phyloP scores from a whole-genome alignment of 441 rosid genomes.

The Adansonia madagascariensis region DNA sequence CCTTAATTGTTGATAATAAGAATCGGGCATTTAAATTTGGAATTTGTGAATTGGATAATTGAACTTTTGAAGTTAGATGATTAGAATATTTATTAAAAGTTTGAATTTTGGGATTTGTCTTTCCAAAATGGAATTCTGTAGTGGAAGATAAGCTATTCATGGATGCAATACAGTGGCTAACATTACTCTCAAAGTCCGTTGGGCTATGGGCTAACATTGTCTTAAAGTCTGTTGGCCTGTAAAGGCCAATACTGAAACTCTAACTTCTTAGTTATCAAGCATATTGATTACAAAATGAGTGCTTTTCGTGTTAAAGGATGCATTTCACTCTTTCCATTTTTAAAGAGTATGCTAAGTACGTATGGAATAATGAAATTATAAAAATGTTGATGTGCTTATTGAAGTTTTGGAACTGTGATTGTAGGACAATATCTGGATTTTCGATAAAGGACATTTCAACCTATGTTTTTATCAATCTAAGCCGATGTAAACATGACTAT shows the following conservation, averaged over 20 bases:
- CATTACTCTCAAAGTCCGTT: neutral
- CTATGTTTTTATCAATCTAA: neutral
- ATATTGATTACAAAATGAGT: too few species aligned
- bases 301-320: too few species aligned
- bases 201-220: too few species aligned
- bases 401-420: neutral
- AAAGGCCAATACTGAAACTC: too few species aligned
- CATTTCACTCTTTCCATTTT: too few species aligned
- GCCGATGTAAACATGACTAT: neutral
- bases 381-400: neutral
- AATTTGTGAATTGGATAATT: neutral
- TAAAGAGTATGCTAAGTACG: neutral
- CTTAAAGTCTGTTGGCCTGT: too few species aligned
- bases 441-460: neutral
- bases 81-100: neutral
- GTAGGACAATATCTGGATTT: neutral
- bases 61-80: neutral
- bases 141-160: neutral
- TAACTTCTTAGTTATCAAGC: too few species aligned
- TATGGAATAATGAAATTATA: too few species aligned
- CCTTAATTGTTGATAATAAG: constrained; percentile 14
- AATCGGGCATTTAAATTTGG: neutral
- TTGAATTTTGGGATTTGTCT: neutral
- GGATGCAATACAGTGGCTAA: neutral
- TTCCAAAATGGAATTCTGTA: neutral